Conservation (phyloP, 768 basidiomycete species). For the Tulasnella sp. region DNA sequence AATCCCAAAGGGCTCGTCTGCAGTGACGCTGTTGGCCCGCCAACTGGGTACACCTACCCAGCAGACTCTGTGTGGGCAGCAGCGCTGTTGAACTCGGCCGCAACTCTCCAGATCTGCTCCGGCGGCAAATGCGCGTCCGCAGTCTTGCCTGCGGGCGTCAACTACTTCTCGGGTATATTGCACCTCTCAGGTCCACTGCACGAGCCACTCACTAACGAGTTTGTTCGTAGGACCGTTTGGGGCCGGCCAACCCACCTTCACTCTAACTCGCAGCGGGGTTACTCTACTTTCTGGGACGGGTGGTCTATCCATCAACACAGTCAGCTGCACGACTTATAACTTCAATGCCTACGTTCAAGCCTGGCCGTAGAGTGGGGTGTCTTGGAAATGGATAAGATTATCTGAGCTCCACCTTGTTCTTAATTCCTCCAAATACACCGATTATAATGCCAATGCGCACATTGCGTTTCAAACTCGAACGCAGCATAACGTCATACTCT, state of each 20-base stretch:
- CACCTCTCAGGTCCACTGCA: no score
- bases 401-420: no score
- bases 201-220: no score
- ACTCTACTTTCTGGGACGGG: slow-evolving; percentile 12
- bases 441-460: no score
- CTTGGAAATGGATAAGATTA: no score
- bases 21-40: slow-evolving; percentile 22
- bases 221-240: slow-evolving; percentile 25
- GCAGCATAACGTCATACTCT: no score
- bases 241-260: slow-evolving; percentile 24
- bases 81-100: slow-evolving; percentile 23
- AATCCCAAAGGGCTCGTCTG: slow-evolving; percentile 26
- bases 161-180: slow-evolving; percentile 22
- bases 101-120: slow-evolving; percentile 25
- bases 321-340: slow-evolving; percentile 26
- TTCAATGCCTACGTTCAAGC: slow-evolving; percentile 25
- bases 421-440: no score
- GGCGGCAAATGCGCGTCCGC: slow-evolving; percentile 20
- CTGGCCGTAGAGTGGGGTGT: no score
- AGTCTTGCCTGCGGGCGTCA: slow-evolving; percentile 10
- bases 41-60: slow-evolving; percentile 25
- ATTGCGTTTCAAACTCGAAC: no score
- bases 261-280: slow-evolving; percentile 18
- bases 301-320: background rate
- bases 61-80: slow-evolving; percentile 27